phyloP scores from a whole-genome alignment of 1,284 basidiomycete genomes.

The Microbotryum lychnidis-dioicae region DNA sequence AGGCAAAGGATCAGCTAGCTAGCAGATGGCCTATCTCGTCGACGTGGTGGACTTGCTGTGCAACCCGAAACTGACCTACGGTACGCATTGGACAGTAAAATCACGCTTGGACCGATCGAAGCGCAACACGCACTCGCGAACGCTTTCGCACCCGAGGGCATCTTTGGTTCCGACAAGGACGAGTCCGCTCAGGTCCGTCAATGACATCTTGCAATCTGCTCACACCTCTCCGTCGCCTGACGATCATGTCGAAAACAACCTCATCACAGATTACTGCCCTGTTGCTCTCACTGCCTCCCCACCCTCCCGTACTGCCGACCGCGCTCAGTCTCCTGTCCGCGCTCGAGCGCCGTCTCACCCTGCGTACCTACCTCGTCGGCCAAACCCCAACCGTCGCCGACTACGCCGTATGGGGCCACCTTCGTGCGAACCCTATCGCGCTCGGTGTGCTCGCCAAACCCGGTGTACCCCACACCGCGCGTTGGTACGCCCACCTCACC shows the following conservation, averaged over 20 bases:
- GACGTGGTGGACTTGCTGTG: not conserved
- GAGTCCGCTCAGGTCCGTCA: slow-evolving; percentile 25
- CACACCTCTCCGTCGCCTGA: not conserved
- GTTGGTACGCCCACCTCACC: slow-evolving; percentile 72
- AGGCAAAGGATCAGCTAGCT: not conserved
- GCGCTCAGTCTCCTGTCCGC: slow-evolving; percentile 15
- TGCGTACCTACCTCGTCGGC: slow-evolving; percentile 68
- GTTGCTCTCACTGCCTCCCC: slow-evolving; percentile 13
- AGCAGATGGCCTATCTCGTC: not conserved
- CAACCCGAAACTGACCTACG: too few relatives aligned
- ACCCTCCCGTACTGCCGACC: slow-evolving; percentile 24
- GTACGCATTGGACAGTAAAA: slow-evolving; percentile 1
- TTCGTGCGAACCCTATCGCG: slow-evolving; percentile 59
- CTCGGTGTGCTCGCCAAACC: slow-evolving; percentile 11
- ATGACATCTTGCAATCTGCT: too few relatives aligned
- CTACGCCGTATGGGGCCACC: slow-evolving; percentile 72
- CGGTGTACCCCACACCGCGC: slow-evolving; percentile 55
- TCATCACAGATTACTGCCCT: slow-evolving; percentile 11
- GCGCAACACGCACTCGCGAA: slow-evolving; percentile 26
- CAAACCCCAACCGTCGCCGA: slow-evolving; percentile 55
- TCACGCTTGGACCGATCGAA: slow-evolving; percentile 10
- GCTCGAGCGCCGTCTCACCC: slow-evolving; percentile 42
- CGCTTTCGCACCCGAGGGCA: slow-evolving; percentile 22
- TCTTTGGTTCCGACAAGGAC: slow-evolving; percentile 16
- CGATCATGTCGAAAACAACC: too few relatives aligned